Base-by-base conservation (phyloP, 495 filamentous ascomycete genomes). In the Ramalina peruviana region DNA sequence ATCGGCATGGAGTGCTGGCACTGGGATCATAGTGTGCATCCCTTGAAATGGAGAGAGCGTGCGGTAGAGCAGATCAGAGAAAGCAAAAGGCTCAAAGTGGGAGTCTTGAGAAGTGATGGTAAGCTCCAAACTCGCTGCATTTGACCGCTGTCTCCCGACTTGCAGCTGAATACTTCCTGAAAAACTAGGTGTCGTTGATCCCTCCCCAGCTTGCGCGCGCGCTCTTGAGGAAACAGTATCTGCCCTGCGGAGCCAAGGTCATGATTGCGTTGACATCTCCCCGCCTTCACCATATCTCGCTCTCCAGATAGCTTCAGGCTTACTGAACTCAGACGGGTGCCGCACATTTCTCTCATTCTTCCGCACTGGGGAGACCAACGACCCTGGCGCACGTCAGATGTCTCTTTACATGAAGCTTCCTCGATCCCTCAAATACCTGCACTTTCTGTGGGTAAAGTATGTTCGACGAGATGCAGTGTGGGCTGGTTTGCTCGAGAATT, bases 281-380 rank as follows among this genome's bases (percentile, higher is more conserved):
- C 75, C 80, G 3, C 81, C 81, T 19, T 68, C 82, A 19, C 73
- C 85, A 20, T 85, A 85, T 60, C 84, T 83, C 53, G 85, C 80
- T 15, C 76, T 96, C 30, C 65, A 74, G 23, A 72, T 93, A n/a
- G 92, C 80, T 19, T 83, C 85, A n/a, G 77, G 84, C 53, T 76
- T 95, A 20, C 78, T 98, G 48, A 88, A 86, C 61, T 72, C 88
- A 36, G 92, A 98, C 56, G 90, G 90, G 47, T 86, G 86, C 60
- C 67, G 75, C 54, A 94, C 86, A 50, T 90, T 88, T 69, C 68
- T 72, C 54, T 82, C 80, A n/a, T 82, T 82, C 59, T 78, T 86
- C 55, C 76, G 82, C 52, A 72, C 69, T 25, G 85, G 85, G 40
- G 92, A 97, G 67, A 80, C 77, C 62, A 78, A 83, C 54, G 92